These are phyloP conservation scores for Pythium volutum DNA, from an alignment of 352 stramenopile genomes.

Conservation along the genomic window DNA sequence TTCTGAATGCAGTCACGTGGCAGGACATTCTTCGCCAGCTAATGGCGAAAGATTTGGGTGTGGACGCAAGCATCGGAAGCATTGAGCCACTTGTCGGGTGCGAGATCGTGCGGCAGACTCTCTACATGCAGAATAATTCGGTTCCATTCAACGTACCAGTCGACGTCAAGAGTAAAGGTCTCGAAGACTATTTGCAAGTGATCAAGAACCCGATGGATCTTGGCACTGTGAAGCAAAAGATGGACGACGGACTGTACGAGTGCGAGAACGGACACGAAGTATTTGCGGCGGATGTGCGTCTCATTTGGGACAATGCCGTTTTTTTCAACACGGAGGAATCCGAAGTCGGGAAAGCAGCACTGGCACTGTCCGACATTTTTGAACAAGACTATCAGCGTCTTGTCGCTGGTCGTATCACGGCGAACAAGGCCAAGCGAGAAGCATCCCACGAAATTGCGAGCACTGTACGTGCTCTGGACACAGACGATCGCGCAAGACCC, in stretches of 20 bases:
- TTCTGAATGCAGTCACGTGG: slow-evolving; percentile 80
- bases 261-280: slow-evolving; percentile 44
- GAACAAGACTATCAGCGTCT: slow-evolving; percentile 81
- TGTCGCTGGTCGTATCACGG: slow-evolving; percentile 51
- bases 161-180: slow-evolving; percentile 64
- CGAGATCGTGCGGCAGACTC: slow-evolving; percentile 75
- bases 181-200: slow-evolving; percentile 85
- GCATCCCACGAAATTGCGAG: slow-evolving; percentile 21
- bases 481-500: slow-evolving; percentile 30
- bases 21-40: slow-evolving; percentile 81
- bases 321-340: slow-evolving; percentile 81
- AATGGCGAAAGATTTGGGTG: slow-evolving; percentile 77
- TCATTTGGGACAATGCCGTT: slow-evolving; percentile 83
- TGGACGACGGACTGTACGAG: slow-evolving; percentile 78
- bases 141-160: slow-evolving; percentile 82
- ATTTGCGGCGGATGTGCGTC: slow-evolving; percentile 74
- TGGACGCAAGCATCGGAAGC: slow-evolving; percentile 68
- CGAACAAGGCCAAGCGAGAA: slow-evolving; percentile 58
- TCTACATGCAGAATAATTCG: slow-evolving; percentile 82
- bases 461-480: neutral
- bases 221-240: slow-evolving; percentile 77
- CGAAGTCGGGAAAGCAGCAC: slow-evolving; percentile 59
- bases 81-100: slow-evolving; percentile 73
- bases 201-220: slow-evolving; percentile 91
- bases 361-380: slow-evolving; percentile 77